phyloP scores from a whole-genome alignment of 176 grass and related monocot genomes.

The Oryza longistaminata region DNA sequence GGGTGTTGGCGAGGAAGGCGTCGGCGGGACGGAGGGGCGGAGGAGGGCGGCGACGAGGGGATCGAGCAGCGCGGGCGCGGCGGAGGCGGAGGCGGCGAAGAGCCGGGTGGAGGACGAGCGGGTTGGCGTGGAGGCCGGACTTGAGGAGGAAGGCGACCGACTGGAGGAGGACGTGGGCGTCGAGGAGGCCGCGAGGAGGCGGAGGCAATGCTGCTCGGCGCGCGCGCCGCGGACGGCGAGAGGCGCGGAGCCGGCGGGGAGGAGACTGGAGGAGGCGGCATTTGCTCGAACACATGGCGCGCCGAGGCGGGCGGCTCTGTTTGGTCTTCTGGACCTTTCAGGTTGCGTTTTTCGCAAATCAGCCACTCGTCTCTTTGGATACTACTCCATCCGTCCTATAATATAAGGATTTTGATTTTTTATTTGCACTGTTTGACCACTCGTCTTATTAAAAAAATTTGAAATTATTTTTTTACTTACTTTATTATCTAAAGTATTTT shows the following conservation, averaged over 20 bases:
- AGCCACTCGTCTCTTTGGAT: no score
- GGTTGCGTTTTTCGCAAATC: no score
- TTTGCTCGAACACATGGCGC: conserved; percentile 31
- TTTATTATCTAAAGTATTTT: no score
- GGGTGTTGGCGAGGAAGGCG: conserved; percentile 56
- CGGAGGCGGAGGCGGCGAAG: conserved; percentile 38
- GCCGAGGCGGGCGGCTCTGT: background rate
- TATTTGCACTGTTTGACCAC: no score
- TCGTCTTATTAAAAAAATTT: no score
- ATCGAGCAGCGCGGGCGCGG: conserved; percentile 53
- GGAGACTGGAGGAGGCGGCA: background rate
- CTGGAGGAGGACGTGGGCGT: conserved; percentile 26
- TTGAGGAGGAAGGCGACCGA: conserved; percentile 56
- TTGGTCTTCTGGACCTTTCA: background rate
- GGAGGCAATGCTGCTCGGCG: conserved; percentile 60
- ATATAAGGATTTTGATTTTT: no score
- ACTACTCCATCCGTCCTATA: no score
- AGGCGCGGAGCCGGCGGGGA: background rate
- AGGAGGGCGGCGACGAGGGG: conserved; percentile 53
- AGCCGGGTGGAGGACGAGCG: conserved; percentile 57
- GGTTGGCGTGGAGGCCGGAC: conserved; percentile 42
- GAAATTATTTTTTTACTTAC: no score
- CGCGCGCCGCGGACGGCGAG: conserved; percentile 10
- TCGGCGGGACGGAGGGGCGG: conserved; percentile 26
- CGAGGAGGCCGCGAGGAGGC: conserved; percentile 43